Evolutionary conservation across 2,329 filamentous ascomycete genomes (phyloP), one percentile per base, ranked within the genome.

Genomic region (Teratosphaeria nubilosa): DNA sequence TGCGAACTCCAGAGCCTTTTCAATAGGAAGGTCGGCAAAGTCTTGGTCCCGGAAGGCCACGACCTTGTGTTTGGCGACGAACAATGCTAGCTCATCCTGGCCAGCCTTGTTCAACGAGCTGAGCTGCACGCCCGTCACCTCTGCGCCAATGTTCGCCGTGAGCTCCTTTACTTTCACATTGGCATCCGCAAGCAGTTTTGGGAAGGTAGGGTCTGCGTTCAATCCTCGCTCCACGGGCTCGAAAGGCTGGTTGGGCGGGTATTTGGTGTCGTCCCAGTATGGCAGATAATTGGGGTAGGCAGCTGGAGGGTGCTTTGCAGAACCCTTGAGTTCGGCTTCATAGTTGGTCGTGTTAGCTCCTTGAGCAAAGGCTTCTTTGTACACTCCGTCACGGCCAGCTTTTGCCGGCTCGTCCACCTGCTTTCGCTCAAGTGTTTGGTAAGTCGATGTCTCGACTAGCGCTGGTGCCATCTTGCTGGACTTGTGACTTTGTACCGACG

Each of bases 21-120:
- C 71, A 66, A 91, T 90, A 7, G 86, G 81, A 11, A 90, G 77
- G 63, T 87, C 72, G 50, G 78, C 78, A 51, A 80, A 74, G 63
- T 91, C 86, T 69, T 91, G 88, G 67, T 85, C 79, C 25, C 87
- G 83, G 79, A 92, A 91, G 32, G 86, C 82, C 16, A 90, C 87
- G 5, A 91, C 87, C 69, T 90, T 91, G 68, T 87, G 83, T 74
- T 90, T 80, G 11, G 88, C 85, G 11, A 91, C 86, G 62, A 87
- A 84, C 24, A 86, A 82, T 1, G 89, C 88, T 5, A 92, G 79
- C 70, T 92, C 86, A 66, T 91, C 86, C 69, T 90, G 90, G 56
- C 85, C 87, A 16, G 84, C 83, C 51, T 84, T 74, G 56, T 76
- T 83, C 13, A 92, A 78, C 61, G 80, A 78, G 74, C 83, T 88